These are phyloP conservation scores for Epithemia pelagica DNA, from an alignment of 108 stramenopile species.

Conservation along the genomic window DNA sequence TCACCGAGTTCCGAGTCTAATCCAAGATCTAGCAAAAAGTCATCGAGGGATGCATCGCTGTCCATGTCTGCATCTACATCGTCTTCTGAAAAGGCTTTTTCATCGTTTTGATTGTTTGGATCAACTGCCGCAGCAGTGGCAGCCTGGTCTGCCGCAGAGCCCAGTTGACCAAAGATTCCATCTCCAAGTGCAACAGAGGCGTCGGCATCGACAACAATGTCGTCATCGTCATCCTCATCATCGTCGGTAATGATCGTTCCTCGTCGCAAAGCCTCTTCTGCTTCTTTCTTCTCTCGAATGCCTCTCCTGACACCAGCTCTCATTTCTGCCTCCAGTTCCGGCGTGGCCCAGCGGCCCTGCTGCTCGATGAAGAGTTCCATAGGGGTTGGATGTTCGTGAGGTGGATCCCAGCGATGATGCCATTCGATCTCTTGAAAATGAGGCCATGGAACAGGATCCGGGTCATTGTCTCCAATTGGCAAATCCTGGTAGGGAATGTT, in stretches of 20 bases:
- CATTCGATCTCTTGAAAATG: slow-evolving; percentile 88
- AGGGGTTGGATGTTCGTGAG: slow-evolving; percentile 61
- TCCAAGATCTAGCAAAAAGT: slow-evolving; percentile 73
- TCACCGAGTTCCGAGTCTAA: slow-evolving; percentile 50
- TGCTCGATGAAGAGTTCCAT: slow-evolving; percentile 84
- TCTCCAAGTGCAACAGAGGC: slow-evolving; percentile 35
- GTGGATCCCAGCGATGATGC: slow-evolving; percentile 83
- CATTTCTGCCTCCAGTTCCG: slow-evolving; percentile 81
- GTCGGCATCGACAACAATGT: slow-evolving; percentile 21
- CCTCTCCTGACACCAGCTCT: slow-evolving; percentile 61
- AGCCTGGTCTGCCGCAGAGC: slow-evolving; percentile 38
- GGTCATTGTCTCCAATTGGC: slow-evolving; percentile 65
- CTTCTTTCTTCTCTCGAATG: slow-evolving; percentile 60
- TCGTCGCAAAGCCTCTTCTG: slow-evolving; percentile 48
- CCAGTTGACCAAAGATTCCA: slow-evolving; percentile 62
- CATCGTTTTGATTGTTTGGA: slow-evolving; percentile 15
- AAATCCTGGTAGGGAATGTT: slow-evolving; percentile 83
- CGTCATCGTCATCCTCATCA: slow-evolving; percentile 57
- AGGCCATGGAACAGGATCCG: slow-evolving; percentile 87
- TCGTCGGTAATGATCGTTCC: slow-evolving; percentile 74
- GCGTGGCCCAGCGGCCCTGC: slow-evolving; percentile 73
- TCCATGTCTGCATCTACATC: slow-evolving; percentile 15
- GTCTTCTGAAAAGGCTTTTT: background rate
- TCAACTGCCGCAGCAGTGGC: slow-evolving; percentile 35
- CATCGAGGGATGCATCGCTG: slow-evolving; percentile 34